A percentile compares a stretch with the other conserved stretches of the same genome.
Evolutionary conservation across 345 rosid genomes (phyloP).

Genomic region (Garcia nutans): DNA sequence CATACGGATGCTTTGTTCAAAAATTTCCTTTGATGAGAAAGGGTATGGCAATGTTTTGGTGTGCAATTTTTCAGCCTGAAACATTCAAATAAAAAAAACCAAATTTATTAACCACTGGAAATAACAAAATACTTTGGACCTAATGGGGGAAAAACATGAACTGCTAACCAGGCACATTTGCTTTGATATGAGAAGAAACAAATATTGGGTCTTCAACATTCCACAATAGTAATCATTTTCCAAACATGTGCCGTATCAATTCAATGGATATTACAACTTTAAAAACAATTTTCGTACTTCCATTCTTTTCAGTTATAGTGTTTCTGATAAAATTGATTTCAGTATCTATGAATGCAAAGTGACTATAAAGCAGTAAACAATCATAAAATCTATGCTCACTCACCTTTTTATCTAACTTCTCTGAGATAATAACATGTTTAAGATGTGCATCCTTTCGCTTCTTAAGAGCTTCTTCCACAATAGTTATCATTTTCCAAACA

Average conservation of each 20-base stretch:
- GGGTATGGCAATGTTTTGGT: slow-evolving; percentile 77
- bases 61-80: slow-evolving; percentile 77
- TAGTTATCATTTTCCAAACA: neutral
- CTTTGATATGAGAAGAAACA: neutral
- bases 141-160: neutral
- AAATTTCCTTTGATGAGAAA: slow-evolving; percentile 70
- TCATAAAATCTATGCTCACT: slow-evolving; percentile 16
- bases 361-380: neutral
- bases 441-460: slow-evolving; percentile 82
- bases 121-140: neutral
- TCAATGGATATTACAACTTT: neutral
- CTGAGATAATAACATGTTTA: slow-evolving; percentile 76
- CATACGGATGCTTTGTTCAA: slow-evolving; percentile 82
- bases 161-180: neutral
- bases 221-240: neutral
- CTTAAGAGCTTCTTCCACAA: slow-evolving; percentile 53
- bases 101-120: neutral
- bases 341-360: neutral
- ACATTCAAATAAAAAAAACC: slow-evolving; percentile 18
- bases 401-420: slow-evolving; percentile 85
- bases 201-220: neutral
- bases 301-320: neutral
- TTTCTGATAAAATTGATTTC: neutral
- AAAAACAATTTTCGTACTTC: neutral
- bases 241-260: neutral